Evolutionary conservation across 1,284 basidiomycete species (phyloP), one percentile per base, ranked within the genome.

Genomic region (Leccinum angustisporum): DNA sequence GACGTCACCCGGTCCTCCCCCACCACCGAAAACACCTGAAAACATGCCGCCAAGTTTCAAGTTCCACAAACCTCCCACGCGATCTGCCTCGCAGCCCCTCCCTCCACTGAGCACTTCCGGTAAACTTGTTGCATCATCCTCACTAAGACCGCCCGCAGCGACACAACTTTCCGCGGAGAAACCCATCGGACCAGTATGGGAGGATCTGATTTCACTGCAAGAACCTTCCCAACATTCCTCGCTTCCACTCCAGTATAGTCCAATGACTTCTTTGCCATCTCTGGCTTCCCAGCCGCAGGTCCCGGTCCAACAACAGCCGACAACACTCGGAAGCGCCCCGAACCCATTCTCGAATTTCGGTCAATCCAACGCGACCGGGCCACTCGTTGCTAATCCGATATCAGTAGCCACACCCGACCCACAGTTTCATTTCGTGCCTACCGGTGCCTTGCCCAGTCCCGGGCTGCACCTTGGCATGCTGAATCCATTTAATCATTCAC

Each of bases 191-290:
- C 75, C 79, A 38, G 77, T 81, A 9, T 86, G 82, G 84, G 75
- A 80, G 46, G 84, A 86, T 67, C 76, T 87, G 21, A 73, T 81
- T 33, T 81, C 82, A 13, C 71, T 86, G 16, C 81, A 83, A 63
- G 72, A 66, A 2, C 72, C 82, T 5, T 71, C 80, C 1, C 67
- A 78, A 38, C 77, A 76, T 50, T 81, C 83, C 0, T 82, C 85
- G 1, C 76, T 86, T 34, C 86, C 84, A 9, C 74, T 86, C 11
- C 85, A 86, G 68, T 86, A 81, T 64, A 66, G 54, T 16, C 56
- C 67, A 6, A 50, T 53, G 4, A 16, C 38, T 11, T 50, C 64
- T 1, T n/a, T 57, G 1, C 3, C 55, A 2, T 8, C 64, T 14
- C 60, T 61, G 50, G 43, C 69, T 52, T 50, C 56, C 8, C 67